These are phyloP conservation scores for Trypanosoma grayi DNA, from an alignment of 208 protist genomes.

Conservation along the genomic window DNA sequence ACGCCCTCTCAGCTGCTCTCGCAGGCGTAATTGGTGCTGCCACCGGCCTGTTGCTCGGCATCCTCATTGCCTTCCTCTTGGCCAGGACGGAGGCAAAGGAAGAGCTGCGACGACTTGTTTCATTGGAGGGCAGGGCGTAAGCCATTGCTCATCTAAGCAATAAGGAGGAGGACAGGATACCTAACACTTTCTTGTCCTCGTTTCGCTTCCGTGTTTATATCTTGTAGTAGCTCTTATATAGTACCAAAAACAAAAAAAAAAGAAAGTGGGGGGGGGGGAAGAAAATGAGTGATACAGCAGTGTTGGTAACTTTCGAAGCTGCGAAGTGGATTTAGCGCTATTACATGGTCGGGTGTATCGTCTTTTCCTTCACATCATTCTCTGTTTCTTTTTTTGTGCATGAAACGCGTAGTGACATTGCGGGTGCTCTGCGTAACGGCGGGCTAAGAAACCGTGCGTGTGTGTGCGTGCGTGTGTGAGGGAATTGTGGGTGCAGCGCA, in stretches of 20 bases:
- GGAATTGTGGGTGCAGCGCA: neutral
- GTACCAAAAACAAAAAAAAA: too few species aligned
- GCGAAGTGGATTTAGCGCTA: neutral
- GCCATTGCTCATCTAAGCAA: neutral
- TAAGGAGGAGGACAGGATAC: too few species aligned
- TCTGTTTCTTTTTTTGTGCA: constrained; percentile 8
- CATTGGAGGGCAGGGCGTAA: neutral
- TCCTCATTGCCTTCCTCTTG: constrained; percentile 15
- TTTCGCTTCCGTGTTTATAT: too few species aligned
- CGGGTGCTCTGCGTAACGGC: too few species aligned
- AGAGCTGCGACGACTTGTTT: constrained; percentile 10
- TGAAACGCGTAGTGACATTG: neutral
- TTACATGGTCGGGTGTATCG: too few species aligned
- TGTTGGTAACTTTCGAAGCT: neutral
- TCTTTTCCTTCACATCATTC: too few species aligned
- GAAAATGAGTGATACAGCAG: neutral
- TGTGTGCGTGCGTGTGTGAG: too few species aligned
- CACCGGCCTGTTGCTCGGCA: constrained; percentile 16
- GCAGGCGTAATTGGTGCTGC: neutral
- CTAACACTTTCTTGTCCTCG: too few species aligned
- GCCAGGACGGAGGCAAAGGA: constrained; percentile 2
- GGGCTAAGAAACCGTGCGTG: neutral
- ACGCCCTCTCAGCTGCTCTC: constrained; percentile 10
- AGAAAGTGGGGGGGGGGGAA: neutral
- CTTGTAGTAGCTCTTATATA: too few species aligned